Conservation (phyloP, 306 rosid genomes). For the Quercus bicolor region DNA sequence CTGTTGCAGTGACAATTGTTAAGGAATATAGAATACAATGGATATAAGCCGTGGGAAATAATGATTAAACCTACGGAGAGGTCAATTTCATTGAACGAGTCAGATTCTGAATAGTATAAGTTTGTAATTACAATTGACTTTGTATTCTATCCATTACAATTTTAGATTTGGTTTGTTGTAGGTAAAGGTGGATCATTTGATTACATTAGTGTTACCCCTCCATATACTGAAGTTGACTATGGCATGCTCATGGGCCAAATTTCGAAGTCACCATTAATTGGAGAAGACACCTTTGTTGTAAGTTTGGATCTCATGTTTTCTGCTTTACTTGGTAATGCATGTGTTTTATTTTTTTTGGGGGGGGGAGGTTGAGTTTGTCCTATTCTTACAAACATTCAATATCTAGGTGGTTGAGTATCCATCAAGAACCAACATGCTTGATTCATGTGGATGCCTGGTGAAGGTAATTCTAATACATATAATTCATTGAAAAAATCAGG, state of each 20-base stretch:
- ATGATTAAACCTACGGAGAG: not conserved
- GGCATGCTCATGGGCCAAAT: conserved; percentile 69
- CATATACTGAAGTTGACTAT: conserved; percentile 82
- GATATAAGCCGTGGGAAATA: not conserved
- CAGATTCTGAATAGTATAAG: not conserved
- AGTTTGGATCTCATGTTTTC: conserved; percentile 22
- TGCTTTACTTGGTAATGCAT: conserved; percentile 7
- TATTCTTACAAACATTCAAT: conserved; percentile 7
- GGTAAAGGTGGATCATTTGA: conserved; percentile 68
- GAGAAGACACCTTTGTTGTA: conserved; percentile 79
- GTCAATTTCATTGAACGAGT: not conserved
- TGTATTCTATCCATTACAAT: conserved; percentile 7
- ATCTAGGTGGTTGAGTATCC: conserved; percentile 88
- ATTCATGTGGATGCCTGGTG: conserved; percentile 72
- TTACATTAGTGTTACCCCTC: conserved; percentile 95
- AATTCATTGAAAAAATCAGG: not conserved
- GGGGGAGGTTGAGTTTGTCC: not conserved
- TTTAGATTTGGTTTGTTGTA: conserved; percentile 28
- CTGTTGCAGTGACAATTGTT: not conserved
- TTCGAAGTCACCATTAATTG: conserved; percentile 68
- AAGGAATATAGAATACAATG: not conserved
- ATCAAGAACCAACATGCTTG: conserved; percentile 73
- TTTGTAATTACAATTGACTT: not conserved
- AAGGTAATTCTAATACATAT: conserved; percentile 51
- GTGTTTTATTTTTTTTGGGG: not conserved